Base-by-base conservation (phyloP, 2,329 filamentous ascomycete genomes). In the Fusarium heterosporum region DNA sequence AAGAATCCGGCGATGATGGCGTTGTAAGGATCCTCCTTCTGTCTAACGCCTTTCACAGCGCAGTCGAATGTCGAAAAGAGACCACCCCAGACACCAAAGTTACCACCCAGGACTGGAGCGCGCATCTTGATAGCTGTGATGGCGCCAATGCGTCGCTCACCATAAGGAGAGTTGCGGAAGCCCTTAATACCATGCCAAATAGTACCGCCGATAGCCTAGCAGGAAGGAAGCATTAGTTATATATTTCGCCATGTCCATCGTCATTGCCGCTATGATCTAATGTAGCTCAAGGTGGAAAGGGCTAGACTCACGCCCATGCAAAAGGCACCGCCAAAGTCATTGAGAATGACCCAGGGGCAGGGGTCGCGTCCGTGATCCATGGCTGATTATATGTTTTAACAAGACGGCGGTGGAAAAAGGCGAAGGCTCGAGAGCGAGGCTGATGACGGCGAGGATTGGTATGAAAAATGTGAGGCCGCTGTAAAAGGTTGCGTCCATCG, bases 11-110 rank as follows among this genome's bases (percentile, higher is more conserved):
- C 96, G 73, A 95, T 96, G 78, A 99, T 98, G 75, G 94, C 93
- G 82, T 98, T 98, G 84, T 93, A 98, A 14, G 96, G 93, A 78
- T 98, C 96, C 80, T 99, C 96, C 89, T 97, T 98, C 85, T 96
- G 93, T 69, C 93, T 85, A 56, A 95, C 83, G 58, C 95, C 95
- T 85, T 98, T 99, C 65, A 97, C 92, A 22, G 94, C 92, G 83
- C 96, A 99, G 82, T 99, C 96, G 76, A 95, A 98, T 64, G 93
- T 96, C 73, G 90, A 93, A 85, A 98, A 98, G 58, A 98, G 84
- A 70, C 96, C 96, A 77, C 96, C 95, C 95, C 96, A 98, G 57
- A 97, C 93, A 74, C 95, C 95, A 74, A 98, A 99, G 85, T 99
- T 99, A 75, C 96, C 96, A 76, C 96, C 96, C 46, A 98, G 87